Evolutionary conservation across 441 rosid species (phyloP).

Genomic region (Theobroma grandiflorum): DNA sequence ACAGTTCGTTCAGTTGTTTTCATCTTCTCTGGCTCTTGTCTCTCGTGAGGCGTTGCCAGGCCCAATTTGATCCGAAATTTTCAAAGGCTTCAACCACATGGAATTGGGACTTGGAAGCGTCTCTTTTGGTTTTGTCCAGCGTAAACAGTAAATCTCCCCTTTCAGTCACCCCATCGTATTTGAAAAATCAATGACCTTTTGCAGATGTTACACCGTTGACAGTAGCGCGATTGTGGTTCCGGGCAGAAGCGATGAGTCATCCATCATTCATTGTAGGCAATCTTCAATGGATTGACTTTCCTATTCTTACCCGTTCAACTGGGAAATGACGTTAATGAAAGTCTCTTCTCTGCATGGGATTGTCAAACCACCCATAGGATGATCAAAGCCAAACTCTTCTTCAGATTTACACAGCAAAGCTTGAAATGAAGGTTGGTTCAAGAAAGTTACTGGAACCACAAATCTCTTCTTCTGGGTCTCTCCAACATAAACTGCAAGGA

Average conservation of each 20-base stretch:
- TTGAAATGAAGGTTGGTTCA: conserved; percentile 53
- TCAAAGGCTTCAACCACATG: not conserved
- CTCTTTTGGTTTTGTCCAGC: not conserved
- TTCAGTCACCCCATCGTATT: not conserved
- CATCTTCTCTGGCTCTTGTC: not conserved
- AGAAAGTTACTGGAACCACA: conserved; percentile 49
- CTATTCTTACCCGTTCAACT: conserved; percentile 7
- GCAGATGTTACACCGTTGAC: not conserved
- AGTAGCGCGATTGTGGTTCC: not conserved
- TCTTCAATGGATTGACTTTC: not conserved
- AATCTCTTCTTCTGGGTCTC: conserved; percentile 49
- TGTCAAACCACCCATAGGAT: conserved; percentile 59
- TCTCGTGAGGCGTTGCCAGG: not conserved
- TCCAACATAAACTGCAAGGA: conserved; percentile 59
- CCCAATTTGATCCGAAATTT: not conserved
- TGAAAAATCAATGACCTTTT: not conserved
- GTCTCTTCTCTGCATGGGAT: conserved; percentile 53
- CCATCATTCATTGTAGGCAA: not conserved
- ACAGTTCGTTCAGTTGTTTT: not conserved
- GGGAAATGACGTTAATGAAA: conserved; percentile 41
- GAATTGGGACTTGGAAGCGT: not conserved
- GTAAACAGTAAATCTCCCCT: not conserved
- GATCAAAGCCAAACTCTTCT: conserved; percentile 57
- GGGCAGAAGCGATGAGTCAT: not conserved
- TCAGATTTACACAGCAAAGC: conserved; percentile 50